These are phyloP conservation scores for Amaranthus hypochondriacus DNA, from an alignment of 148 eudicot species.

Conservation along the genomic window DNA sequence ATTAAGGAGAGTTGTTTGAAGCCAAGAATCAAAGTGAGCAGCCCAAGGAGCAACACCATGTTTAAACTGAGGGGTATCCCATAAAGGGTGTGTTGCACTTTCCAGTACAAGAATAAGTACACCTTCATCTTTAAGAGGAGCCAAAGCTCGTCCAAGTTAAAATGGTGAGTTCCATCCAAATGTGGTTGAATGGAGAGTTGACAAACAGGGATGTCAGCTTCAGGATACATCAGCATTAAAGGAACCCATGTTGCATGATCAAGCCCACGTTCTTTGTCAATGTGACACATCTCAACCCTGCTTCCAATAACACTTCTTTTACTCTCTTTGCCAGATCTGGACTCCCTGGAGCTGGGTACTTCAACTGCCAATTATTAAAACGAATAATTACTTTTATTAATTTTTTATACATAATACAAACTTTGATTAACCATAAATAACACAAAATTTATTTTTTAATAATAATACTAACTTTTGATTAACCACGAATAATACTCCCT, in stretches of 20 bases:
- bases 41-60: constrained; percentile 56
- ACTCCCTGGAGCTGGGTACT: constrained; percentile 84
- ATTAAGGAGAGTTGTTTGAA: constrained; percentile 49
- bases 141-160: constrained; percentile 56
- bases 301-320: constrained; percentile 42
- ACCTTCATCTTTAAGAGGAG: constrained; percentile 73
- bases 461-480: no score
- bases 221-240: constrained; percentile 86
- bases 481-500: no score
- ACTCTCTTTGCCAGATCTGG: constrained; percentile 63
- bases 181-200: constrained; percentile 60
- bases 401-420: no score
- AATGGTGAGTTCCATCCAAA: constrained; percentile 57
- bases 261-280: constrained; percentile 65
- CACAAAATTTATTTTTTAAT: no score
- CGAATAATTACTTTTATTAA: neutral
- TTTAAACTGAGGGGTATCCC: constrained; percentile 18
- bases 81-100: constrained; percentile 63
- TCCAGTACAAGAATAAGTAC: constrained; percentile 73
- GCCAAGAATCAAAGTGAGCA: constrained; percentile 64
- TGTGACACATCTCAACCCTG: constrained; percentile 45
- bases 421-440: no score
- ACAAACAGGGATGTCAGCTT: constrained; percentile 80
- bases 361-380: constrained; percentile 38
- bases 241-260: constrained; percentile 91